Evolutionary conservation across 306 rosid genomes (phyloP), one percentile per base, ranked within the genome.

Genomic region (Macrotyloma uniflorum): DNA sequence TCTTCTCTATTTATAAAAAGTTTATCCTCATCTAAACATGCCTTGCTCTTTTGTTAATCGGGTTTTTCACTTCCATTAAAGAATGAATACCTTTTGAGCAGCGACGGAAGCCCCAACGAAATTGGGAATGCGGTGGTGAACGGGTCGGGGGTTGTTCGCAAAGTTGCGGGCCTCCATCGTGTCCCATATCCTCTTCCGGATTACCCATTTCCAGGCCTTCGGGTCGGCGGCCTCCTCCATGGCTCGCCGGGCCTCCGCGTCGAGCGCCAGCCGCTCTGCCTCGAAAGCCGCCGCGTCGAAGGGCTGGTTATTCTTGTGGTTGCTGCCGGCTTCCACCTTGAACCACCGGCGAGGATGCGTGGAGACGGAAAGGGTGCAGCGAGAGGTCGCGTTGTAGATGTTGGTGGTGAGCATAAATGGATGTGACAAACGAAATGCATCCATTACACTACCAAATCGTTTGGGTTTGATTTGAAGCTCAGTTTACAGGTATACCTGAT

Each of bases 181-280:
- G 71, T 91, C 88, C 98, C 98, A 94, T n/a, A 94, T 86, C 16
- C 91, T 77, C 85, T 94, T 94, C 19, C 96, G 88, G 79, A 94
- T 90, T 2, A 86, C 75, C 98, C 98, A 94, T 80, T 94, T 94
- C 98, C 97, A 94, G 54, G 98, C 97, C 81, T 90, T 92, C 5
- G 98, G 90, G 69, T 92, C 89, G 0, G 89, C 87, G 72, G 88
- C 66, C 35, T 81, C 76, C 2, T n/a, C 94, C 98, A 91, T 91
- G 49, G 91, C 38, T 20, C 70, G 57, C 3, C 90, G 88, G 69
- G 96, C 97, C 74, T 89, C 77, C n/a, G 96, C 88, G 66, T 94
- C 98, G 42, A 90, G 96, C 18, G 85, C 72, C 22, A 86, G 84
- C 38, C 94, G 85, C 82, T 94, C 90, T 12, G 88, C 88, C 90